Percentiles rank a stretch among this genome's conserved stretches.
phyloP scores from a whole-genome alignment of 306 rosid genomes.

The Carpinus viminea region DNA sequence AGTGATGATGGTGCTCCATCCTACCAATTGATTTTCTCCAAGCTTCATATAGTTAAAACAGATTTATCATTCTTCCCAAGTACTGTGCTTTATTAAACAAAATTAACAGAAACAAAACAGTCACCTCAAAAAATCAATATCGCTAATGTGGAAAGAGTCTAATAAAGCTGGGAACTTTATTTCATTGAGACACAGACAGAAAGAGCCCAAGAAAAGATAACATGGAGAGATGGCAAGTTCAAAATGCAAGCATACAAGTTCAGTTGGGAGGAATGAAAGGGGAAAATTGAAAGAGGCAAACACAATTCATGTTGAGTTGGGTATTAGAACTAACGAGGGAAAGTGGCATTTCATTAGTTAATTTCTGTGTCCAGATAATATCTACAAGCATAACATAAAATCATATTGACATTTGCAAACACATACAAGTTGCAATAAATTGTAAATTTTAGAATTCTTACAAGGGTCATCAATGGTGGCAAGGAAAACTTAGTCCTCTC shows the following conservation, averaged over 20 bases:
- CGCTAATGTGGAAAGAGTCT: not conserved
- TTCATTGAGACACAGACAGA: not conserved
- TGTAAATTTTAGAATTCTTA: constrained; percentile 46
- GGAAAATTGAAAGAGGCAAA: not conserved
- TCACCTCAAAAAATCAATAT: not conserved
- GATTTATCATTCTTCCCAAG: not conserved
- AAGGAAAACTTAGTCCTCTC: constrained; percentile 78
- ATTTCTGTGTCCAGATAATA: not conserved
- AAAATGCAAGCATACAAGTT: not conserved
- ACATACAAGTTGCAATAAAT: constrained; percentile 11
- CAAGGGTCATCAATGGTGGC: constrained; percentile 96
- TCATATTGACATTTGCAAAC: not conserved
- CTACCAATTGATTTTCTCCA: not conserved
- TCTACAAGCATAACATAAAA: constrained; percentile 8
- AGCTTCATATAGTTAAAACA: not conserved
- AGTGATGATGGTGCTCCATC: not conserved
- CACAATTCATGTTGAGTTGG: not conserved
- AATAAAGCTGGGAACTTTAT: not conserved
- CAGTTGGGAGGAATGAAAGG: not conserved
- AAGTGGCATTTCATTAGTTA: not conserved
- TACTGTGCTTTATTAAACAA: not conserved
- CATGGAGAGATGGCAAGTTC: not conserved
- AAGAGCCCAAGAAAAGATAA: not conserved
- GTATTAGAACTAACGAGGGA: not conserved
- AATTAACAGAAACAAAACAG: not conserved